Percentiles rank a stretch among this genome's conserved stretches.
phyloP scores from a whole-genome alignment of 73 alveolate species.

The Stentor roeselii region DNA sequence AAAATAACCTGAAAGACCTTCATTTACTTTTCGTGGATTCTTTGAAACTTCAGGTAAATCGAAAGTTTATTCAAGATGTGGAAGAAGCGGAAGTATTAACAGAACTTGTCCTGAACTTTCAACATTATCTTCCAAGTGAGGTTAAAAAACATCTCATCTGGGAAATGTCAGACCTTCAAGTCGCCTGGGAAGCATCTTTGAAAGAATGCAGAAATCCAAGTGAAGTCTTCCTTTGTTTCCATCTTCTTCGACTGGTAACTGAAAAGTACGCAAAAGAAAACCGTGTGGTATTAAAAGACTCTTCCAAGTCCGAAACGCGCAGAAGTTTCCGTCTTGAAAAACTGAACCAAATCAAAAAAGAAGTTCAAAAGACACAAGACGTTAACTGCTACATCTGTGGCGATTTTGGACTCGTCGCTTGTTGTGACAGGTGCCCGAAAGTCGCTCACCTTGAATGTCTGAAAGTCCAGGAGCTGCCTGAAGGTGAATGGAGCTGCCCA shows the following conservation, averaged over 20 bases:
- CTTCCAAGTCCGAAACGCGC: not conserved
- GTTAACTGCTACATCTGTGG: slow-evolving; percentile 10
- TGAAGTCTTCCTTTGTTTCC: slow-evolving; percentile 5
- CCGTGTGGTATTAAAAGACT: not conserved
- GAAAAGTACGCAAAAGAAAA: not conserved
- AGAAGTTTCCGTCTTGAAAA: slow-evolving; percentile 4
- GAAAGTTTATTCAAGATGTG: no score
- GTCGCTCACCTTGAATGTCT: slow-evolving; percentile 12
- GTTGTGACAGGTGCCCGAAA: slow-evolving; percentile 23
- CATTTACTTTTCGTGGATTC: not conserved
- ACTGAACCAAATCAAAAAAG: not conserved
- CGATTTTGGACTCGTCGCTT: not conserved
- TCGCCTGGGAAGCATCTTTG: not conserved
- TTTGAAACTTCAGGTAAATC: no score
- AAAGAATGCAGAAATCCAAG: not conserved
- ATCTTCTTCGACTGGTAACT: not conserved
- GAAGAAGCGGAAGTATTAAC: not conserved
- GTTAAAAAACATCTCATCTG: not conserved
- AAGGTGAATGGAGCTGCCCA: slow-evolving; percentile 18
- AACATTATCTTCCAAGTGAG: not conserved
- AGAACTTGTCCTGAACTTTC: not conserved
- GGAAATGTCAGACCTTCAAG: not conserved
- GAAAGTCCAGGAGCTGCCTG: not conserved
- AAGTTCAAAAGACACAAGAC: slow-evolving; percentile 4
- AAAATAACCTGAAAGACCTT: not conserved